A percentile compares a stretch with the other conserved stretches of the same genome.
Conservation (phyloP, 83 land plant genomes). For the Thuja plicata region DNA sequence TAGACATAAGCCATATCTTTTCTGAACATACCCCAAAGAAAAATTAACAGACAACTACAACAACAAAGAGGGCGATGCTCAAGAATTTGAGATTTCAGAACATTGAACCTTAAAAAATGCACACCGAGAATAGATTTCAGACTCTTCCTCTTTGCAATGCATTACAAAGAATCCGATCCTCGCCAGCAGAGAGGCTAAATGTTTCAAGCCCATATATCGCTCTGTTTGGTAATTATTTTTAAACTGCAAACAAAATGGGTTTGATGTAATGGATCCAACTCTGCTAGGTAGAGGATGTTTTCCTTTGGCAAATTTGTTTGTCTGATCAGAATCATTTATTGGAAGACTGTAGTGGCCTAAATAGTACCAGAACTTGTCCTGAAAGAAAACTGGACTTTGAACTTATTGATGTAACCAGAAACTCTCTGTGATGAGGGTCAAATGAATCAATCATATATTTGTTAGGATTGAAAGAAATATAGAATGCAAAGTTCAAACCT, state of each 20-base stretch:
- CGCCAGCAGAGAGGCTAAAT: not conserved
- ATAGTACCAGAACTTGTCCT: slow-evolving; percentile 7
- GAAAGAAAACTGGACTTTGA: slow-evolving; percentile 1
- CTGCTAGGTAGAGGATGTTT: not conserved
- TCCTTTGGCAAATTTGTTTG: not conserved
- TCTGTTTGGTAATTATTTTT: not conserved
- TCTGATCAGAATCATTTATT: slow-evolving; percentile 9
- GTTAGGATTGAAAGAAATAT: slow-evolving; percentile 1
- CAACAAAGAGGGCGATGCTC: too few species aligned
- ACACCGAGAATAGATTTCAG: not conserved
- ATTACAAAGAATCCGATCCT: not conserved
- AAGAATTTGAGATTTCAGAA: not conserved
- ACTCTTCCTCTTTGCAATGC: not conserved
- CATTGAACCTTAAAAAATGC: not conserved
- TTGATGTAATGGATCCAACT: not conserved
- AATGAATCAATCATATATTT: slow-evolving; percentile 11
- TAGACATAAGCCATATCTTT: not conserved
- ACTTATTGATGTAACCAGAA: slow-evolving; percentile 13
- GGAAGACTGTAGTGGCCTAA: not conserved
- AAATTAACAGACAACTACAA: not conserved
- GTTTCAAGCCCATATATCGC: not conserved
- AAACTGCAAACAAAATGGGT: not conserved
- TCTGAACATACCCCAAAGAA: not conserved
- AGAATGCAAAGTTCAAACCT: slow-evolving; percentile 1
- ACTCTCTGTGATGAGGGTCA: slow-evolving; percentile 5